These are phyloP conservation scores for Neofusicoccum umdonicola DNA, from an alignment of 2,329 filamentous ascomycete genomes.

Conservation along the genomic window DNA sequence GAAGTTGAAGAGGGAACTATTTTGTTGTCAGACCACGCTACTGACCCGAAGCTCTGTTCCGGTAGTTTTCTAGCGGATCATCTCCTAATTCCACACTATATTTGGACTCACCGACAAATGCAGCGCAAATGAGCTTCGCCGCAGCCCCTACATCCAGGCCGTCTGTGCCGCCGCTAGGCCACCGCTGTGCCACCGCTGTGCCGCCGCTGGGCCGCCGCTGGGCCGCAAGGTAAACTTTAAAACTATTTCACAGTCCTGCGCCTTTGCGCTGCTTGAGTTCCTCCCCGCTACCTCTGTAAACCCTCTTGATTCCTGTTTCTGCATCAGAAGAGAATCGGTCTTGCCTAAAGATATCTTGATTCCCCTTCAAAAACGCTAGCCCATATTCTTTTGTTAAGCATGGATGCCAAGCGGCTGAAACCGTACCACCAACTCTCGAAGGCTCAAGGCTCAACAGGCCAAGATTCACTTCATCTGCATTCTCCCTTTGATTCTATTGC, in stretches of 20 bases:
- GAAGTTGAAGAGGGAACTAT: background rate
- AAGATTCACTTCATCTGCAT: constrained; percentile 51
- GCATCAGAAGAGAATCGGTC: no score
- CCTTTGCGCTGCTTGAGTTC: background rate
- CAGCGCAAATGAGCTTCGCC: background rate
- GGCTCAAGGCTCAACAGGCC: constrained; percentile 40
- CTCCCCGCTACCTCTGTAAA: background rate
- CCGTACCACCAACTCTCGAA: constrained; percentile 60
- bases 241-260: background rate
- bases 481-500: constrained; percentile 55
- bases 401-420: constrained; percentile 59
- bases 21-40: background rate
- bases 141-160: background rate
- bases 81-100: background rate
- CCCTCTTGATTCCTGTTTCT: background rate
- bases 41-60: background rate
- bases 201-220: no score
- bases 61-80: background rate
- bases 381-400: constrained; percentile 50
- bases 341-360: background rate
- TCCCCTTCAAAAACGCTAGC: background rate
- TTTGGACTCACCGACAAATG: background rate
- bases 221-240: background rate
- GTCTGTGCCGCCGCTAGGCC: background rate
- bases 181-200: background rate